A percentile compares a stretch with the other conserved stretches of the same genome.
Evolutionary conservation across 805 yeast species (phyloP).

Genomic region (Brettanomyces custersianus): DNA sequence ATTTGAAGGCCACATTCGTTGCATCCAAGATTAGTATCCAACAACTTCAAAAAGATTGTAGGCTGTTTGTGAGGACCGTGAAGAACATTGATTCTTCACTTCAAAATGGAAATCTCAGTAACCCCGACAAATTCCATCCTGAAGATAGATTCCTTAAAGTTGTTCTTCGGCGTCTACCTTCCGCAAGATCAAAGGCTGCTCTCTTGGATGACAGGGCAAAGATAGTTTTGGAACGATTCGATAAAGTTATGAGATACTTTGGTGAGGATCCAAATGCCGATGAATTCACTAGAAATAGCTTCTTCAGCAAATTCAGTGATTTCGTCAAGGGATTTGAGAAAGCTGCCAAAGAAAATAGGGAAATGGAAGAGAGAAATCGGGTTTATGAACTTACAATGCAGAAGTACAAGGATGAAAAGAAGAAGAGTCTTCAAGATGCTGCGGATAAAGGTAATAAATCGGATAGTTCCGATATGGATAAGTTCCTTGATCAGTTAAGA

Average conservation of each 20-base stretch:
- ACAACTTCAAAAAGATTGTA: constrained; percentile 67
- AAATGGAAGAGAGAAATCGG: constrained; percentile 73
- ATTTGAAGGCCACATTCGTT: constrained; percentile 45
- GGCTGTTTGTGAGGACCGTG: constrained; percentile 49
- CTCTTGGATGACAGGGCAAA: constrained; percentile 55
- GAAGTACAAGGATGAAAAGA: constrained; percentile 36
- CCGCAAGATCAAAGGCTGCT: constrained; percentile 63
- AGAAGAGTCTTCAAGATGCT: constrained; percentile 24
- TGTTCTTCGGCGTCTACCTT: constrained; percentile 59
- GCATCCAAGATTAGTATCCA: constrained; percentile 77
- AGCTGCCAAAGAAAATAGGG: constrained; percentile 71
- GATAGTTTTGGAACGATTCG: constrained; percentile 56
- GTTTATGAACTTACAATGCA: constrained; percentile 69
- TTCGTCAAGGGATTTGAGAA: constrained; percentile 73
- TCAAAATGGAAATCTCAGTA: constrained; percentile 78
- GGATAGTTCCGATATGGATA: constrained; percentile 59
- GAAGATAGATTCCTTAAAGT: constrained; percentile 58
- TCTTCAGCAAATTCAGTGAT: constrained; percentile 71
- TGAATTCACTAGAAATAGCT: constrained; percentile 51
- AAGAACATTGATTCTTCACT: constrained; percentile 66
- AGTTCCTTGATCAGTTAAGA: constrained; percentile 74
- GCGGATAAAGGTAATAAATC: constrained; percentile 32
- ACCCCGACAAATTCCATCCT: constrained; percentile 72
- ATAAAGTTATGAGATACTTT: constrained; percentile 65
- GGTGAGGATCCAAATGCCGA: constrained; percentile 81